A percentile compares a stretch with the other conserved stretches of the same genome.
These are phyloP conservation scores for Camelina laxa DNA, from an alignment of 345 rosid species.

Conservation along the genomic window DNA sequence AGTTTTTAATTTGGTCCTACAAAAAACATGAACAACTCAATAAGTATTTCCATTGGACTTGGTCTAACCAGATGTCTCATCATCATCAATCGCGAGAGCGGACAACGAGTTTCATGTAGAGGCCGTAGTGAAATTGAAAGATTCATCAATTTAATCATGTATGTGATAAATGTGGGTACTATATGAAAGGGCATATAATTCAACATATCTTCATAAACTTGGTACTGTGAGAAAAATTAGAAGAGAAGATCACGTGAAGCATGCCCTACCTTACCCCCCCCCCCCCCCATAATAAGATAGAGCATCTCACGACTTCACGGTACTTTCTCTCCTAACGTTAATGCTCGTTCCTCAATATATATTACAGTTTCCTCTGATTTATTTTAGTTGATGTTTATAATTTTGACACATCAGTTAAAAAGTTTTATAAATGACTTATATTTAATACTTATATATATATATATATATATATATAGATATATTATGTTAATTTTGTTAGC, in stretches of 20 bases:
- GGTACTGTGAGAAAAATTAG: slow-evolving; percentile 16
- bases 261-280: slow-evolving; percentile 64
- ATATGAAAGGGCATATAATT: slow-evolving; percentile 31
- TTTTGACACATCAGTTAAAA: too few species aligned
- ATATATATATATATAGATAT: too few species aligned
- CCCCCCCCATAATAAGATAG: too few species aligned
- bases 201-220: slow-evolving; percentile 28
- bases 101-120: slow-evolving; percentile 10
- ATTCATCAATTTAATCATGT: slow-evolving; percentile 30
- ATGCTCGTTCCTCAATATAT: too few species aligned
- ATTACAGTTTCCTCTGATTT: too few species aligned
- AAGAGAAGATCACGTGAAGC: slow-evolving; percentile 71
- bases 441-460: too few species aligned
- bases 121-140: slow-evolving; percentile 19
- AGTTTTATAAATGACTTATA: too few species aligned
- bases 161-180: slow-evolving; percentile 25
- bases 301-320: slow-evolving; percentile 53
- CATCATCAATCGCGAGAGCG: slow-evolving; percentile 10
- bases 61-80: neutral
- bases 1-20: too few species aligned
- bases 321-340: slow-evolving; percentile 19
- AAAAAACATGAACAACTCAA: too few species aligned
- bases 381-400: too few species aligned
- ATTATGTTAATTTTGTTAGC: too few species aligned
- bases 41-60: too few species aligned